Evolutionary conservation across 2,329 filamentous ascomycete species (phyloP).

Genomic region (Exophiala calicioides): DNA sequence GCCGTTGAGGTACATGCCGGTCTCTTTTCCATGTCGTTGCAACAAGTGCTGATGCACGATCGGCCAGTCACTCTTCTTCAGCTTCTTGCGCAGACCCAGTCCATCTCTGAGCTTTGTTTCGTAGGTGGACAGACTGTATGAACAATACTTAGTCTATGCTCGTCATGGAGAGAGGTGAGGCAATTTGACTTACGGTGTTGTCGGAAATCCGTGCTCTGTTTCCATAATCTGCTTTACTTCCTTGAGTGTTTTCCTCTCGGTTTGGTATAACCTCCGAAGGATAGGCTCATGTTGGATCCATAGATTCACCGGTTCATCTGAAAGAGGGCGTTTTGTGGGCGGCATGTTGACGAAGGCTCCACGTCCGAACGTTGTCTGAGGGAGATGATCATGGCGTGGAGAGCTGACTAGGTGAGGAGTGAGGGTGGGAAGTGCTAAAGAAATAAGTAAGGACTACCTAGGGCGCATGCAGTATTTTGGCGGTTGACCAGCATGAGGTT

Average conservation of each 20-base stretch:
- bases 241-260: slow-evolving; percentile 2
- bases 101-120: slow-evolving; percentile 1
- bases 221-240: slow-evolving; percentile 1
- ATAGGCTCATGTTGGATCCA: not conserved
- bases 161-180: not conserved
- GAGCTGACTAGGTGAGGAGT: not conserved
- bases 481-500: no score
- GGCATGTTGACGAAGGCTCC: not conserved
- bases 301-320: not conserved
- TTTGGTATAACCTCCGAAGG: not conserved
- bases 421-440: no score
- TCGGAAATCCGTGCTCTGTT: not conserved
- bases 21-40: not conserved
- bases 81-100: not conserved
- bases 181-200: not conserved
- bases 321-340: slow-evolving; percentile 4
- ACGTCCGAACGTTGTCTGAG: not conserved
- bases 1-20: not conserved
- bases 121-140: slow-evolving; percentile 2
- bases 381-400: not conserved
- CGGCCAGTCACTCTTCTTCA: not conserved
- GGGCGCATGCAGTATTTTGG: no score
- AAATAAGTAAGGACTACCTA: no score
- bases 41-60: not conserved
- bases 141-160: no score